These are phyloP conservation scores for Jaenimonas drosophilae DNA, from an alignment of 208 protist genomes.

Conservation along the genomic window DNA sequence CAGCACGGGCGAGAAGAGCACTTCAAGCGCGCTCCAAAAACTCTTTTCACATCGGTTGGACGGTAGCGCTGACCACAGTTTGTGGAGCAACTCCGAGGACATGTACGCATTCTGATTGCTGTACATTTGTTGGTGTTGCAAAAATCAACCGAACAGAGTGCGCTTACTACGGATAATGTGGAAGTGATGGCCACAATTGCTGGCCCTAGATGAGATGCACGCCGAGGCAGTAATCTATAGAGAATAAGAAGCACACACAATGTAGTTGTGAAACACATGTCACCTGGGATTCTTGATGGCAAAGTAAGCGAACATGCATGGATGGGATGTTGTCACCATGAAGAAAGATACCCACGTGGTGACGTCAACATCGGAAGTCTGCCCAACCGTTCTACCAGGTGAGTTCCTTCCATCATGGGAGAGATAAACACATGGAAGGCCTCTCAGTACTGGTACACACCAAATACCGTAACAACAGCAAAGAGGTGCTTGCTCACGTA, in stretches of 20 bases:
- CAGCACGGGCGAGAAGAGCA: slow-evolving; percentile 35
- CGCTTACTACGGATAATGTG: no score
- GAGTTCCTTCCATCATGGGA: no score
- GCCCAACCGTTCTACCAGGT: neutral
- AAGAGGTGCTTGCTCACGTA: slow-evolving; percentile 87
- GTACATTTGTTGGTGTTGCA: neutral
- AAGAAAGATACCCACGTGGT: no score
- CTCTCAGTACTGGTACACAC: slow-evolving; percentile 89
- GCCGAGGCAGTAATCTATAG: neutral
- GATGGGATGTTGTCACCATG: no score
- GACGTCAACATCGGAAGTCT: no score
- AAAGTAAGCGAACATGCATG: no score
- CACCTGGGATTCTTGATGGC: no score
- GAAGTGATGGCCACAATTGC: neutral
- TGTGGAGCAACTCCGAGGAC: slow-evolving; percentile 18
- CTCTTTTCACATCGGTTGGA: slow-evolving; percentile 27
- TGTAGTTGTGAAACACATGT: no score
- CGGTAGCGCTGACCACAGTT: slow-evolving; percentile 42
- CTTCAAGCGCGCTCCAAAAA: slow-evolving; percentile 59
- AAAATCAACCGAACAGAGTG: slow-evolving; percentile 6
- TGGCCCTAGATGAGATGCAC: no score
- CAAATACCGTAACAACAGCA: slow-evolving; percentile 89
- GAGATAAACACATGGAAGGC: no score
- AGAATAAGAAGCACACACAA: neutral
- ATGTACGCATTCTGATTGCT: no score